Evolutionary conservation across 805 yeast species (phyloP), one percentile per base, ranked within the genome.

Genomic region (Clavispora carvajalis): DNA sequence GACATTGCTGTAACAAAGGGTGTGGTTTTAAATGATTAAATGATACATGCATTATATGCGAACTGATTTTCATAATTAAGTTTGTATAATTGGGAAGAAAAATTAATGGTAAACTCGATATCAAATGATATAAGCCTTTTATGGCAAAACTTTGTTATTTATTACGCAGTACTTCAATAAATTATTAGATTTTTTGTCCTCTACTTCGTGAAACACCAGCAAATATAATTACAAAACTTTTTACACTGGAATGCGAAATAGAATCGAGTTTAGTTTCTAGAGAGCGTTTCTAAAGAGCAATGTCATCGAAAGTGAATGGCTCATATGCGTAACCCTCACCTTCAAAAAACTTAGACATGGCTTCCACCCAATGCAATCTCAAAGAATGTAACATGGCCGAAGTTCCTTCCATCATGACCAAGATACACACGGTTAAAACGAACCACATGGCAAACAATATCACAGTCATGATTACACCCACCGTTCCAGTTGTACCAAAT

Each of bases 321-420:
- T 74, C 75, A 55, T 80, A 83, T 8, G 79, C 74, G 36, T 73
- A 64, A 48, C 90, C 90, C 55, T 82, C 88, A 55, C 90, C 90
- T 54, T 79, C 82, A 49, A 83, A 83, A 57, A 79, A 82, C 59
- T 83, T 83, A 34, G 86, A 79, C 90, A 83, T 83, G 26, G 86
- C 77, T 56, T 83, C 90, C 39, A 83, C 89, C 90, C 90, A 83
- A 56, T 83, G 90, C 52, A 83, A 67, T 64, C 90, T 75, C 53
- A 83, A 71, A 12, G 85, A 76, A 58, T 83, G 90, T 54, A 83
- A 67, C 90, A 83, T 83, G 16, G 89, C 89, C n/a, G 87, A 80
- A 0, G 89, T 83, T 41, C 90, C 90, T 63, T 83, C 90, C 90
- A 83, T 83, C 36, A 80, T 68, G 36, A 83, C 89, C 56, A 83